Evolutionary conservation across 768 basidiomycete genomes (phyloP), one percentile per base, ranked within the genome.

Genomic region (Baorangia bicolor): DNA sequence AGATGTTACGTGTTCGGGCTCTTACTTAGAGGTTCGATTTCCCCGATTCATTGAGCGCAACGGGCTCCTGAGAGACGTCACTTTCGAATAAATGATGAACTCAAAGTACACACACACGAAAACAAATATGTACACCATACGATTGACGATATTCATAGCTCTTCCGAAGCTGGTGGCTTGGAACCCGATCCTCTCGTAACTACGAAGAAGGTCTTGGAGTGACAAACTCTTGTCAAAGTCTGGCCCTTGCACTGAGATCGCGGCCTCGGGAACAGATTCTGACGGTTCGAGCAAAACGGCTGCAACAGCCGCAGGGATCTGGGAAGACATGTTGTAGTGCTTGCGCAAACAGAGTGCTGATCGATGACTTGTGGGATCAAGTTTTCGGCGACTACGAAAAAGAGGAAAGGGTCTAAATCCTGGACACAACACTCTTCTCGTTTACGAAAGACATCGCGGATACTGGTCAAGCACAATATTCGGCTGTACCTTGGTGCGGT

Each of bases 171-270:
- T 93, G 50, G 87, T 95, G n/a, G 97, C 97, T 71, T 99, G 97
- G 68, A 98, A 99, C n/a, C 97, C 97, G 49, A 98, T 97, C 33
- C 86, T 82, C 67, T 90, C 85, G 74, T 97, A 99, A 64, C 83
- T 86, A 33, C 75, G 69, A 35, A 99, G 73, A 59, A 99, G 81
- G 34, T 81, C 75, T 40, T 86, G 77, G 28, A 99, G 75, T 44
- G 84, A 84, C 21, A 83, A 67, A 1, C 78, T 71, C n/a, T 81
- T 69, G 58, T 91, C 88, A 63, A 98, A 90, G 70, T 95, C 81
- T 12, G 97, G 97, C 0, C 97, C 97, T 67, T 85, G 75, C 21
- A 98, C 92, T 3, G 88, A 75, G 16, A 90, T 71, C 0, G 88
- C 83, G 35, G 81, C 74, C 16, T 78, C 75, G 6, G 88, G 79